phyloP scores from a whole-genome alignment of 768 basidiomycete genomes.

The Polyporus arcularius region DNA sequence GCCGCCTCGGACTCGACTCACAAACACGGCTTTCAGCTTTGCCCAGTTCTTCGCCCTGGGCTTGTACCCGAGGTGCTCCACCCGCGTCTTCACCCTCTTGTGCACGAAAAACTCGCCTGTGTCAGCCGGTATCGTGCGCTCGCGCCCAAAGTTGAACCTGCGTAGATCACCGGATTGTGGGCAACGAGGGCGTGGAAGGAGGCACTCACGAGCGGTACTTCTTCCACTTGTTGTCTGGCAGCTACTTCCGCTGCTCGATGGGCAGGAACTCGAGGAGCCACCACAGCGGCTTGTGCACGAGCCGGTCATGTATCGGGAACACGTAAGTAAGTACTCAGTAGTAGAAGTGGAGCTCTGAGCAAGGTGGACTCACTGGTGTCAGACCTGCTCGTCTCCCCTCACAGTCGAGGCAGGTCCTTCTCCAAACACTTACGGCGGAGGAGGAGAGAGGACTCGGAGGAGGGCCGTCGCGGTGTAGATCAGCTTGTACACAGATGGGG shows the following conservation, averaged over 20 bases:
- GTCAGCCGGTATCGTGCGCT: slow-evolving; percentile 9
- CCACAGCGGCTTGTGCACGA: slow-evolving; percentile 57
- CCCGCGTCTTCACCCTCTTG: slow-evolving; percentile 27
- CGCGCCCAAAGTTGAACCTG: slow-evolving; percentile 27
- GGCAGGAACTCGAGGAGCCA: slow-evolving; percentile 64
- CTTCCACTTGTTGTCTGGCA: slow-evolving; percentile 17
- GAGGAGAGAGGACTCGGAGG: too few relatives aligned
- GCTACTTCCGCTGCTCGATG: slow-evolving; percentile 28
- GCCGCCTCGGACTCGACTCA: slow-evolving; percentile 4
- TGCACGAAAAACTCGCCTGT: slow-evolving; percentile 26
- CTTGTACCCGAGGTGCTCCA: slow-evolving; percentile 31
- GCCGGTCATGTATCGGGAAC: slow-evolving; percentile 56
- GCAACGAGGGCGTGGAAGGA: slow-evolving; percentile 2
- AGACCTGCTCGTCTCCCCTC: too few relatives aligned
- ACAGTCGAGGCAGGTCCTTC: too few relatives aligned
- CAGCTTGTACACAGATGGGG: too few relatives aligned
- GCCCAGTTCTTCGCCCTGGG: slow-evolving; percentile 27
- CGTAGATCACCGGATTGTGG: not conserved
- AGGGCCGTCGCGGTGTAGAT: too few relatives aligned
- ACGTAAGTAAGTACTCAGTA: too few relatives aligned
- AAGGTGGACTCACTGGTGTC: too few relatives aligned
- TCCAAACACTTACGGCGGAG: too few relatives aligned
- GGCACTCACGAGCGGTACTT: slow-evolving; percentile 17
- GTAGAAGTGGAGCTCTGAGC: too few relatives aligned
- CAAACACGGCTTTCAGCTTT: slow-evolving; percentile 10